Conservation (phyloP, 129 eudicot species). For the Lactuca sativa region DNA sequence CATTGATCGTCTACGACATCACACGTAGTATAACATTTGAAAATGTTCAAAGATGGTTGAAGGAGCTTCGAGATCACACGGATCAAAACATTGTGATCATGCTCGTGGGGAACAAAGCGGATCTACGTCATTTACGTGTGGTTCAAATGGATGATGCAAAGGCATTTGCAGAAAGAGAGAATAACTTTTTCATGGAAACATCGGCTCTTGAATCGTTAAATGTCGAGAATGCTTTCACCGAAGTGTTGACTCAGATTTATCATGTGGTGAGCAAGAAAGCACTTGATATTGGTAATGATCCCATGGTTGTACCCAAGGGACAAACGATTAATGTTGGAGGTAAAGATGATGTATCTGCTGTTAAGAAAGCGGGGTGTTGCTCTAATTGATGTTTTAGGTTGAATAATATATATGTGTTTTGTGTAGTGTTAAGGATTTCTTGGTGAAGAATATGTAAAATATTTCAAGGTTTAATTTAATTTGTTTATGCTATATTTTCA, state of each 20-base stretch:
- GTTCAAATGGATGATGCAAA: slow-evolving; percentile 57
- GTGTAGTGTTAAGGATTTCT: slow-evolving; percentile 14
- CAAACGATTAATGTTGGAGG: slow-evolving; percentile 64
- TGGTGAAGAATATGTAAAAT: slow-evolving; percentile 10
- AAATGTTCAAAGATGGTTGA: slow-evolving; percentile 73
- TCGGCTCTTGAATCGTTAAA: slow-evolving; percentile 77
- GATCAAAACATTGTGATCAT: slow-evolving; percentile 71
- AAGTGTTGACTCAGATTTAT: slow-evolving; percentile 67
- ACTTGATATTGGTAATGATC: slow-evolving; percentile 64
- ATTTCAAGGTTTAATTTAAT: slow-evolving; percentile 19
- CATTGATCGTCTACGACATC: slow-evolving; percentile 70
- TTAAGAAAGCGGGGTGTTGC: slow-evolving; percentile 72
- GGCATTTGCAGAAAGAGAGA: slow-evolving; percentile 61
- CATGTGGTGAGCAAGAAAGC: slow-evolving; percentile 72
- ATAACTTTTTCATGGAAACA: slow-evolving; percentile 71
- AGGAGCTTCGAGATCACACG: slow-evolving; percentile 76
- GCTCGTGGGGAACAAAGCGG: slow-evolving; percentile 89
- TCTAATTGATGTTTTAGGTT: slow-evolving; percentile 35
- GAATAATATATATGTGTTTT: slow-evolving; percentile 13
- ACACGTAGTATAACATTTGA: slow-evolving; percentile 69
- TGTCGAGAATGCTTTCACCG: slow-evolving; percentile 75
- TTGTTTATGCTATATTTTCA: neutral
- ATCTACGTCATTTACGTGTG: slow-evolving; percentile 66
- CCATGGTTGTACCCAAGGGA: slow-evolving; percentile 59
- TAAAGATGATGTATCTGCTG: slow-evolving; percentile 73